Base-by-base conservation (phyloP, 2,329 filamentous ascomycete genomes). In the Fusarium humuli region DNA sequence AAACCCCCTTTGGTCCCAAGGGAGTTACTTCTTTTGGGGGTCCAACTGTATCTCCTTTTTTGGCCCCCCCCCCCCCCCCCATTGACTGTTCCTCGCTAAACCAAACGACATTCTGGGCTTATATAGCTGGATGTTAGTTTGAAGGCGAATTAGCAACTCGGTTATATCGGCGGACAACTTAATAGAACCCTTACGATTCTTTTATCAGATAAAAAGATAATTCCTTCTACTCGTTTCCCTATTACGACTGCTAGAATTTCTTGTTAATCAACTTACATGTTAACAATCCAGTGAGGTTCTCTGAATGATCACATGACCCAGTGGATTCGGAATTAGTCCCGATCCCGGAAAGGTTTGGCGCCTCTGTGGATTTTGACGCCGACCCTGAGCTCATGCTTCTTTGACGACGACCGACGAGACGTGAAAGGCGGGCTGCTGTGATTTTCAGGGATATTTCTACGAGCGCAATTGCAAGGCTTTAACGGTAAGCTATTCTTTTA, bases 281-380 rank as follows among this genome's bases (percentile, higher is more conserved):
- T 25, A 29, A 45, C 37, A 40, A 54, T 37, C 29, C 29, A 32
- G 34, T 29, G 30, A 63, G 37, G 46, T 52, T 8, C 13, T 34
- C 23, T 3, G 14, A 5, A 1, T 44, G 44, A 30, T 66, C 62
- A 65, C 62, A 42, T 65, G 62, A 65, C 20, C 25, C 18, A 11
- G 37, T 41, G 48, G 48, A 4, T n/a, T 32, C 30, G 25, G 42
- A 55, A 60, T 47, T 53, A 37, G 40, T 34, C 12, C 20, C 25
- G 6, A 37, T 29, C 44, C 60, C 20, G 32, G 40, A 59, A 57
- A 16, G 54, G 67, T 42, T 71, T 70, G 59, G 67, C 63, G 67
- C 34, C 5, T 12, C 13, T 37, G 25, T 64, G 60, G 64, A 61
- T 69, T 71, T 71, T 71, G 67, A 69, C 67, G 50, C 52, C 63